Evolutionary conservation across 1,284 basidiomycete species (phyloP).

Genomic region (Tilletia horrida): DNA sequence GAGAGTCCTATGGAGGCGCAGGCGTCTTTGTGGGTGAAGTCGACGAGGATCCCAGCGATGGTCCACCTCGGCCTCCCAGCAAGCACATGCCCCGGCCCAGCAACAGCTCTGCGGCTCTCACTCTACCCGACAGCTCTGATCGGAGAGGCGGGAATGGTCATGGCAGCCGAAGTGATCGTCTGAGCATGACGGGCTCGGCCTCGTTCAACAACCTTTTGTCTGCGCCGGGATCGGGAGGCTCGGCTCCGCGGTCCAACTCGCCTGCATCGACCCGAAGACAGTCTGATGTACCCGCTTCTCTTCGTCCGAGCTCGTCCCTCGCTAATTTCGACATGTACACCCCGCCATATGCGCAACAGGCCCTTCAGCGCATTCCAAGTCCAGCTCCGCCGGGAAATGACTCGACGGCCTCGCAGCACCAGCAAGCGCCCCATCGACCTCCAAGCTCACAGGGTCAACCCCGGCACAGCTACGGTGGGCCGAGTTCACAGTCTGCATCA

Average conservation of each 20-base stretch:
- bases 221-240: neutral
- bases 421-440: conserved; percentile 4
- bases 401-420: neutral
- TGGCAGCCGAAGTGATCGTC: neutral
- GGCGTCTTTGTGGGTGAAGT: conserved; percentile 42
- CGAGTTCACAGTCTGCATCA: neutral
- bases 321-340: conserved; percentile 47
- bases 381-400: conserved; percentile 28
- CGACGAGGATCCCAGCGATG: conserved; percentile 24
- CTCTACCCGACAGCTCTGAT: no score
- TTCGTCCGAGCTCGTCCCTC: conserved; percentile 45
- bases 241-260: neutral
- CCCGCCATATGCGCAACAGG: conserved; percentile 44
- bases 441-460: conserved; percentile 20
- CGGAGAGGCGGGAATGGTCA: conserved; percentile 8
- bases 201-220: conserved; percentile 9
- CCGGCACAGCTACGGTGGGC: no score
- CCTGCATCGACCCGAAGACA: conserved; percentile 23
- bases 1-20: conserved; percentile 45
- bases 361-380: conserved; percentile 36
- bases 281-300: conserved; percentile 36
- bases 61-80: conserved; percentile 24
- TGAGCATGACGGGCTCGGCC: conserved; percentile 20
- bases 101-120: conserved; percentile 37
- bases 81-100: conserved; percentile 26